Conservation (phyloP, 176 grass and related monocot genomes). For the Zoysia pacifica region DNA sequence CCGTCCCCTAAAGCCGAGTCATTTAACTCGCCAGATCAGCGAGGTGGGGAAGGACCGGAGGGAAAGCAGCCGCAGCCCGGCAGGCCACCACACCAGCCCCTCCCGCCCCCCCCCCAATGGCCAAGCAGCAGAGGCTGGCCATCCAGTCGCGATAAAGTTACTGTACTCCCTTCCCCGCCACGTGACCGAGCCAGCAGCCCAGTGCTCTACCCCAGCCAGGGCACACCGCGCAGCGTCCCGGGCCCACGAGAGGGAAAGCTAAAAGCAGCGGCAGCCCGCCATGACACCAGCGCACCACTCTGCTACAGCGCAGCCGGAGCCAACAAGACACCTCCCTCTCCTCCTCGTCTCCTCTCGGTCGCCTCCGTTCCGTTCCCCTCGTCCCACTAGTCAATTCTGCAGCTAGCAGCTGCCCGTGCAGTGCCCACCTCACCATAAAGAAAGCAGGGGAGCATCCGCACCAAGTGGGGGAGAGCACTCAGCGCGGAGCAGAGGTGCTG, state of each 20-base stretch:
- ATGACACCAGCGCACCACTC: not conserved
- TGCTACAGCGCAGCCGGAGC: not conserved
- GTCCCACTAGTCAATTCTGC: not conserved
- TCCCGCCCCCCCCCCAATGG: not conserved
- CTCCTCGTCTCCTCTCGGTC: not conserved
- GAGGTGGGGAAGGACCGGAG: too few relatives aligned
- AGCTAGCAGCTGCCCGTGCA: not conserved
- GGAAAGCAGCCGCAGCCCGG: too few relatives aligned
- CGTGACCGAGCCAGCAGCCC: constrained; percentile 47
- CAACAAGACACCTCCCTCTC: not conserved
- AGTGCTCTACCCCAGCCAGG: not conserved
- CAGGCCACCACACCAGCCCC: constrained; percentile 26
- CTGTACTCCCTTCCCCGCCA: constrained; percentile 40
- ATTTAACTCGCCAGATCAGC: too few relatives aligned
- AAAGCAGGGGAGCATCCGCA: too few relatives aligned
- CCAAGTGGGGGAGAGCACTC: too few relatives aligned
- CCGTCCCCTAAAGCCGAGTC: not conserved
- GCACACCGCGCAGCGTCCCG: constrained; percentile 1
- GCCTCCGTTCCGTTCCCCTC: not conserved
- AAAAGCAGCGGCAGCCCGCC: constrained; percentile 12
- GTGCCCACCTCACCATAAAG: constrained; percentile 41
- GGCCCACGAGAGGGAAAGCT: constrained; percentile 38
- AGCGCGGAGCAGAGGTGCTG: not conserved
- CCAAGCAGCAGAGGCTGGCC: constrained; percentile 58
- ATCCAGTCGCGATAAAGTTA: constrained; percentile 52